Base-by-base conservation (phyloP, 1,139 yeast species). In the Blastobotrys buckinghamii region DNA sequence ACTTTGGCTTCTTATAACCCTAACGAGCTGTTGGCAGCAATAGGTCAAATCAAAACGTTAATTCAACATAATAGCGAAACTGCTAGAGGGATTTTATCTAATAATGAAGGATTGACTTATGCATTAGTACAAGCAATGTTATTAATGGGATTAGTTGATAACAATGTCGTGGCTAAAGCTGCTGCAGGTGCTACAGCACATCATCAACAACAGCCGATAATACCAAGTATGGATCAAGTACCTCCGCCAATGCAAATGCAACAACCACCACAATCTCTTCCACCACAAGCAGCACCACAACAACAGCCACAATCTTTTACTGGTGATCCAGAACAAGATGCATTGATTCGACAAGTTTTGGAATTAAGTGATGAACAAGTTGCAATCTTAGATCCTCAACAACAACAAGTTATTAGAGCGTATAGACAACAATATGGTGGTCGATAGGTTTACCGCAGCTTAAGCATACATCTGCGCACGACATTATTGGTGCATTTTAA, bases 101-200 rank as follows among this genome's bases (percentile, higher is more conserved):
- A 81, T 53, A 82, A 84, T 55, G 95, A 95, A 0, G 96, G 87
- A 59, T 69, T 90, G 47, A 72, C 87, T 1, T 88, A 84, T 62
- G 94, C 96, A 0, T 70, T 89, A 33, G 87, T 90, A 6, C 97
- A 90, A 61, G 75, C 84, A 1, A 69, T 87, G 49, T 67, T 89
- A 51, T 68, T 84, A 48, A 70, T 81, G 59, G 82, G 81, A 32
- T 65, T 78, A 8, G 74, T 81, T 9, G 77, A 74, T 46, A 77
- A 78, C n/a, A 78, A 76, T 12, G 75, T 78, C 17, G 74, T 84
- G 6, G 76, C 68, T 15, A 49, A 58, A 26, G 67, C 72, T 4
- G 62, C 72, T 40, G 13, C 6, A 19, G 13, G 17, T 9, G 55
- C 51, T 8, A 50, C 50, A 6, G 52, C 58, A 2, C 55, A 59